phyloP scores from a whole-genome alignment of 2,329 filamentous ascomycete species.

The Fusarium armeniacum region DNA sequence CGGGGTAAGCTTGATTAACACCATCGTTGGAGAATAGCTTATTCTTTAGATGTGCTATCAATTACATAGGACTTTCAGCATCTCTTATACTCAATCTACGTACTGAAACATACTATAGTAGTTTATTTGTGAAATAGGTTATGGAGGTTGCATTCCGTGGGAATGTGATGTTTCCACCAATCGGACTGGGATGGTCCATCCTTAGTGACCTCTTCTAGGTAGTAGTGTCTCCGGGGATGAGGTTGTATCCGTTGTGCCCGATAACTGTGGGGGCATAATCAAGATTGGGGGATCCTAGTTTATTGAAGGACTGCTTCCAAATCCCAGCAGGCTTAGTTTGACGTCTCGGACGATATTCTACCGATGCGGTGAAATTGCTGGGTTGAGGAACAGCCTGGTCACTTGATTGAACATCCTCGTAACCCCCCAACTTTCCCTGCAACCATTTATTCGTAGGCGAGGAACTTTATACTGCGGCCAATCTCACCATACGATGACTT shows the following conservation, averaged over 20 bases:
- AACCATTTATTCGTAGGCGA: neutral
- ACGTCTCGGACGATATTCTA: neutral
- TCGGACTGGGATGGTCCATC: neutral
- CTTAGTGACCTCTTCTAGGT: conserved; percentile 1
- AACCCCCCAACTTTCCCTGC: neutral
- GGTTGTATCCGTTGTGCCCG: conserved; percentile 22
- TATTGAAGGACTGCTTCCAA: neutral
- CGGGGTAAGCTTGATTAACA: conserved; percentile 32
- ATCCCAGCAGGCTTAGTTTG: neutral
- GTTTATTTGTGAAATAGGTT: conserved; percentile 16
- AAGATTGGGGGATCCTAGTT: conserved; percentile 16
- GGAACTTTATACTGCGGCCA: neutral
- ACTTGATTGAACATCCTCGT: neutral
- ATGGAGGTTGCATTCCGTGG: conserved; percentile 26
- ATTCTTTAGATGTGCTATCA: neutral
- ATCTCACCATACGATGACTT: neutral
- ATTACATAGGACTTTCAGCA: neutral
- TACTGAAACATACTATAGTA: no score
- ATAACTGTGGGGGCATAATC: neutral
- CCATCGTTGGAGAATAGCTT: conserved; percentile 12
- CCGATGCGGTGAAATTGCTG: neutral
- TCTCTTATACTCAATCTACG: neutral
- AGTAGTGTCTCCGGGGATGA: conserved; percentile 6
- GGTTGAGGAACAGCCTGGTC: neutral
- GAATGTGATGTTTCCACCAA: conserved; percentile 36